These are phyloP conservation scores for Trichoderma asperelloides DNA, from an alignment of 495 filamentous ascomycete genomes.

Conservation along the genomic window DNA sequence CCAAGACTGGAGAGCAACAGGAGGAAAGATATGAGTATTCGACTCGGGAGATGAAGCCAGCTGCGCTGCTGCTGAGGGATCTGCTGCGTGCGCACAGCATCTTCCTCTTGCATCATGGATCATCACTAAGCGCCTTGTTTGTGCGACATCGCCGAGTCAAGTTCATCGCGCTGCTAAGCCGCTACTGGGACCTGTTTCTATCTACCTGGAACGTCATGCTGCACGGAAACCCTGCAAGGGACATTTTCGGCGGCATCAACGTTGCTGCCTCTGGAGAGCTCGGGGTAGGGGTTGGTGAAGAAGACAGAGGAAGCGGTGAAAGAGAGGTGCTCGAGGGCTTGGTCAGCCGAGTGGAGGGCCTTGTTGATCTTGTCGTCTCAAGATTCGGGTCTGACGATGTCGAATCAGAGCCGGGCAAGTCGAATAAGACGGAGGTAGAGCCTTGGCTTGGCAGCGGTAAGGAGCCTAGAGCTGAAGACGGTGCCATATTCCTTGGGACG, in stretches of 20 bases:
- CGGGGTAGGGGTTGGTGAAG: conserved; percentile 87
- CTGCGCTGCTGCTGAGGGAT: conserved; percentile 67
- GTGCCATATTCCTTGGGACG: conserved; percentile 72
- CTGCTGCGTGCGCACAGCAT: conserved; percentile 71
- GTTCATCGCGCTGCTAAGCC: conserved; percentile 52
- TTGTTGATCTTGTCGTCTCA: conserved; percentile 79
- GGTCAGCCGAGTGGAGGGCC: conserved; percentile 53
- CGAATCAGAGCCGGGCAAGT: conserved; percentile 10
- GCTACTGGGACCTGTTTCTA: conserved; percentile 77
- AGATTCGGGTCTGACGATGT: conserved; percentile 58
- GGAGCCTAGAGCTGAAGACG: conserved; percentile 62
- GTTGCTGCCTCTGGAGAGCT: conserved; percentile 85
- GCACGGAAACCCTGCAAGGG: conserved; percentile 75
- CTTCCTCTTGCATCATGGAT: conserved; percentile 80
- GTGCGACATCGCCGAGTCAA: conserved; percentile 40
- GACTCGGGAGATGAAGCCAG: conserved; percentile 78
- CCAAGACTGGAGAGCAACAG: conserved; percentile 16
- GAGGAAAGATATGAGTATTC: conserved; percentile 61
- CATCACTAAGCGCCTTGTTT: conserved; percentile 57
- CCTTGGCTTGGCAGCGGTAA: conserved; percentile 59
- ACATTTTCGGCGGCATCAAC: conserved; percentile 76
- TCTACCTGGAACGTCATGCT: conserved; percentile 83
- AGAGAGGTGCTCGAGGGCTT: conserved; percentile 84
- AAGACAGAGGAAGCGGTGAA: conserved; percentile 87
- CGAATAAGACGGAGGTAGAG: conserved; percentile 14